Conservation (phyloP, 164 flowering plant genomes). For the Piper longum region DNA sequence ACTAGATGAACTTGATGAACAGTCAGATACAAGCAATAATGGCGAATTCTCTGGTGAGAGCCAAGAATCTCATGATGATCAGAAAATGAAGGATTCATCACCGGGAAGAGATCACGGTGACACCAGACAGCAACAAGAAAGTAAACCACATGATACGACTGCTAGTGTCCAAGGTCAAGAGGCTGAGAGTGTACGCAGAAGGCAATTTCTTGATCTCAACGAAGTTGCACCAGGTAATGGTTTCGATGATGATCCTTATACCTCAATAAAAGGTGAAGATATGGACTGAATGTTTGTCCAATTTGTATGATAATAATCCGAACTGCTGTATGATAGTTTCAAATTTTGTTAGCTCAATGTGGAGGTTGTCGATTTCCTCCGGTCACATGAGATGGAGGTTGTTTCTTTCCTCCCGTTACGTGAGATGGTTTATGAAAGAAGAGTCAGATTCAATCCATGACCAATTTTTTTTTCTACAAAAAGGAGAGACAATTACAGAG, state of each 20-base stretch:
- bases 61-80: conserved; percentile 37
- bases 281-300: conserved; percentile 16
- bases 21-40: conserved; percentile 42
- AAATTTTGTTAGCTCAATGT: conserved; percentile 29
- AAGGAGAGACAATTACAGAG: not conserved
- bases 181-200: conserved; percentile 26
- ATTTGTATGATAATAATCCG: conserved; percentile 4
- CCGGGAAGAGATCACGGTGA: conserved; percentile 17
- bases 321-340: conserved; percentile 14
- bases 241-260: conserved; percentile 71
- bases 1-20: conserved; percentile 29
- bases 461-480: not conserved
- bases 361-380: conserved; percentile 15
- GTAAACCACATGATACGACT: conserved; percentile 24
- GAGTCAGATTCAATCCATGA: not conserved
- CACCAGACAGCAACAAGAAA: conserved; percentile 26
- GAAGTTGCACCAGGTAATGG: conserved; percentile 90
- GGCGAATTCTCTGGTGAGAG: conserved; percentile 36
- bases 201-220: conserved; percentile 81
- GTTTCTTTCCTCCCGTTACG: conserved; percentile 10
- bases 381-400: too few relatives aligned
- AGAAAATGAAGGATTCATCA: conserved; percentile 31
- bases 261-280: conserved; percentile 41
- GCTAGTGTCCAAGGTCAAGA: conserved; percentile 31
- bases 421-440: conserved; percentile 41